Base-by-base conservation (phyloP, 176 grass and related monocot species). In the Hyparrhenia diplandra region DNA sequence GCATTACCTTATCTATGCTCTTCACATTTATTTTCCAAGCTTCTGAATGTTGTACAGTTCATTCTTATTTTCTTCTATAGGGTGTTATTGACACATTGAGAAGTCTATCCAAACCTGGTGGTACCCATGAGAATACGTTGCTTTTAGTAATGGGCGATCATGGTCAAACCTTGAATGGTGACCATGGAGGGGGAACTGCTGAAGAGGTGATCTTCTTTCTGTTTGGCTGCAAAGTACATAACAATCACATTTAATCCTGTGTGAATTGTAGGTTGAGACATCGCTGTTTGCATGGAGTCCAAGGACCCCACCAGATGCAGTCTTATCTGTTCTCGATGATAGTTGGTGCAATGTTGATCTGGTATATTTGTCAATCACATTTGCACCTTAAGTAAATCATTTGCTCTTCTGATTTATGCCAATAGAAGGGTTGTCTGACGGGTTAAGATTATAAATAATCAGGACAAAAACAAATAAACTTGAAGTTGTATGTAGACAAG, bases 141-240 rank as follows among this genome's bases (percentile, higher is more conserved):
- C 95, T 98, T 83, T 62, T 95, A 75, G 92, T 98, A 54, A 98
- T 98, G 95, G 95, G 95, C 5, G 92, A 98, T 85, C 95, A 98
- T 84, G 95, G 92, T 32, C 95, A 98, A 91, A 98, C 95, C 67
- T 80, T 90, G 84, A 98, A 98, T 85, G 95, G 95, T 69, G 95
- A 98, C 61, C 95, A 98, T 88, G 95, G 95, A 73, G 95, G 95
- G 67, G 92, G 95, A 67, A 95, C 92, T 59, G 76, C 92, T 28
- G 95, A 98, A 84, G 92, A 98, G 92, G 95, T 98, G 74, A 83
- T 84, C 36, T 67, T 67, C 39, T 71, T 68, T 85, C 16, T 80
- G 46, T 73, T 75, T 82, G 76, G 46, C 80, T 83, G 42, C 55
- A 14, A 64, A 64, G 20, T 54, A 30, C 62, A 74, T 21, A 32